phyloP scores from a whole-genome alignment of 805 yeast genomes.

The Saturnispora halmiae region DNA sequence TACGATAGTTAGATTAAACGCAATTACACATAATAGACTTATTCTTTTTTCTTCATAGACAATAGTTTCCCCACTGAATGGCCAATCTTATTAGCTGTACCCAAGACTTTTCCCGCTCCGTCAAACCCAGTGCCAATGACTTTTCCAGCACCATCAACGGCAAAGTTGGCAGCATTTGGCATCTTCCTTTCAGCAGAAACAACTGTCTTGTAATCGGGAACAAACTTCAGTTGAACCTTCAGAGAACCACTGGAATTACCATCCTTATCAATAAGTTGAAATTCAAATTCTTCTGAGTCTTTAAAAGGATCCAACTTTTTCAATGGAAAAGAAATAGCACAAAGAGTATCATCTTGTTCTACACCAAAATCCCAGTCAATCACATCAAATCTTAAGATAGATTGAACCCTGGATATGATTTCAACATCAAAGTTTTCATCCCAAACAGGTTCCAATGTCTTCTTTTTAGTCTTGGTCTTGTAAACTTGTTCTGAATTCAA shows the following conservation, averaged over 20 bases:
- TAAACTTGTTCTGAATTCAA: conserved; percentile 55
- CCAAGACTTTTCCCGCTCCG: conserved; percentile 33
- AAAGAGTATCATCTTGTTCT: conserved; percentile 73
- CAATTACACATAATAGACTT: neutral
- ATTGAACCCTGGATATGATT: conserved; percentile 53
- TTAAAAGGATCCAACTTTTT: conserved; percentile 53
- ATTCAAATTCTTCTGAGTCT: conserved; percentile 40
- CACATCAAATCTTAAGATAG: conserved; percentile 47
- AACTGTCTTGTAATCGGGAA: conserved; percentile 54
- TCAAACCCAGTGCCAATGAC: conserved; percentile 35
- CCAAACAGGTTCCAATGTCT: conserved; percentile 86
- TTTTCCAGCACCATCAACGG: conserved; percentile 40
- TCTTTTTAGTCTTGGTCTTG: conserved; percentile 76
- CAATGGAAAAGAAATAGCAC: conserved; percentile 51
- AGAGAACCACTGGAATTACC: conserved; percentile 56
- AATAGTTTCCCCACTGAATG: conserved; percentile 26
- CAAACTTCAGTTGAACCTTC: conserved; percentile 50
- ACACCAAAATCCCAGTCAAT: conserved; percentile 94
- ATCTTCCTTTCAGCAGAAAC: conserved; percentile 34
- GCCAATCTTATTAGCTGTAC: conserved; percentile 45
- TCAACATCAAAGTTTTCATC: conserved; percentile 56
- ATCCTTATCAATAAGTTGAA: conserved; percentile 39
- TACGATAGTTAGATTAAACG: too few species aligned
- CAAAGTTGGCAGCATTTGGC: conserved; percentile 30
- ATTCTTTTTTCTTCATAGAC: conserved; percentile 20